Conservation (phyloP, 164 flowering plant species). For the Vitis rupestris region DNA sequence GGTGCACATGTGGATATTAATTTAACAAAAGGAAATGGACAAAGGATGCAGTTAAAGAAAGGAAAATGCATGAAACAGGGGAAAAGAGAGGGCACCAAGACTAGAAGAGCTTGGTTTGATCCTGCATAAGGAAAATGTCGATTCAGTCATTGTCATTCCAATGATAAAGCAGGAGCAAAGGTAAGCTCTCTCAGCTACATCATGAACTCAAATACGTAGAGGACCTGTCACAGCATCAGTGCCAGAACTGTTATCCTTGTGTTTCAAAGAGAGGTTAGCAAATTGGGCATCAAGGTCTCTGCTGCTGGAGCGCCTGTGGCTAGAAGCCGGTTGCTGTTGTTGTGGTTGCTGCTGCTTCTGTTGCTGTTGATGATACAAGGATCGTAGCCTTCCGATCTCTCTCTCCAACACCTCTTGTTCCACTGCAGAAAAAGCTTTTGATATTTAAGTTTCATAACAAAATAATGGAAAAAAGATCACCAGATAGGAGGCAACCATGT, state of each 20-base stretch:
- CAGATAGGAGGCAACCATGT: too few species aligned
- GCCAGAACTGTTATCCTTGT: slow-evolving; percentile 47
- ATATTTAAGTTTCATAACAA: slow-evolving; percentile 1
- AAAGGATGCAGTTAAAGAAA: neutral
- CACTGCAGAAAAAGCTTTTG: slow-evolving; percentile 42
- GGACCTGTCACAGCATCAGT: slow-evolving; percentile 50
- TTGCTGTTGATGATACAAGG: slow-evolving; percentile 56
- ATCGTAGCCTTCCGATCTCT: slow-evolving; percentile 71
- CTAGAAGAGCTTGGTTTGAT: slow-evolving; percentile 8
- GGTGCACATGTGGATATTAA: slow-evolving; percentile 39
- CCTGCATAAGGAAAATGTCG: slow-evolving; percentile 10
- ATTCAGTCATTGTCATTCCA: slow-evolving; percentile 4
- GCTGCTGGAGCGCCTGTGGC: slow-evolving; percentile 66
- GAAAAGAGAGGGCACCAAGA: slow-evolving; percentile 9
- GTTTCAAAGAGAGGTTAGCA: slow-evolving; percentile 70
- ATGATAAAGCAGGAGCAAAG: neutral
- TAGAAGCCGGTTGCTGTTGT: slow-evolving; percentile 41
- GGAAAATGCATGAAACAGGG: slow-evolving; percentile 7
- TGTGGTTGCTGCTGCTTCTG: slow-evolving; percentile 38
- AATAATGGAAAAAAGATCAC: neutral
- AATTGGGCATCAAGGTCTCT: slow-evolving; percentile 81
- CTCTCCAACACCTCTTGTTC: slow-evolving; percentile 95
- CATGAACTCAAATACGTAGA: slow-evolving; percentile 40
- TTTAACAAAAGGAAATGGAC: slow-evolving; percentile 6
- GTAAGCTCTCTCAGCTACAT: neutral